These are phyloP conservation scores for Cercospora janseana DNA, from an alignment of 2,329 filamentous ascomycete genomes.

Conservation along the genomic window DNA sequence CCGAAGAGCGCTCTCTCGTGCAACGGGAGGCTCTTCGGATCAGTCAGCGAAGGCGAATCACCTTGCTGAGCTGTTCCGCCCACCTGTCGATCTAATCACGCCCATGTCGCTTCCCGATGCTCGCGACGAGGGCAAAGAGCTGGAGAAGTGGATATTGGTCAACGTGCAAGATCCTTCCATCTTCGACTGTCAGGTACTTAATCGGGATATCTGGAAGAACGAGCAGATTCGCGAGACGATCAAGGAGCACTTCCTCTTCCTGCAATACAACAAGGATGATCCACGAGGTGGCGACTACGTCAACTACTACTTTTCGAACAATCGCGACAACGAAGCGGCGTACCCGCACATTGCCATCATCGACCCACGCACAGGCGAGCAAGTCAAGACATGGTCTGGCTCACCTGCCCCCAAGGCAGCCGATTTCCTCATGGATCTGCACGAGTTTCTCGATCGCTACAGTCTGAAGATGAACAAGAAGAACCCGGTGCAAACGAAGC, in stretches of 20 bases:
- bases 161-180: slow-evolving; percentile 92
- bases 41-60: slow-evolving; percentile 68
- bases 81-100: slow-evolving; percentile 86
- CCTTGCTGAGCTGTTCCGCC: slow-evolving; percentile 87
- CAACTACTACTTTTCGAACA: slow-evolving; percentile 78
- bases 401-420: slow-evolving; percentile 69
- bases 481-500: slow-evolving; percentile 83
- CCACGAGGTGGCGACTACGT: slow-evolving; percentile 75
- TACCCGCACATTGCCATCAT: slow-evolving; percentile 96
- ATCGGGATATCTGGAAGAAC: slow-evolving; percentile 96
- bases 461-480: slow-evolving; percentile 83
- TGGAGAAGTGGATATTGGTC: slow-evolving; percentile 90
- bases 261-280: slow-evolving; percentile 90
- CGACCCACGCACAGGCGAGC: slow-evolving; percentile 91
- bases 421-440: slow-evolving; percentile 87
- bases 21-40: slow-evolving; percentile 65
- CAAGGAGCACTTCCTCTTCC: slow-evolving; percentile 88
- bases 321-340: slow-evolving; percentile 76
- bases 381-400: slow-evolving; percentile 94
- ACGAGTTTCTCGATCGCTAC: slow-evolving; percentile 96
- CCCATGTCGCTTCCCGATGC: slow-evolving; percentile 78
- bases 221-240: slow-evolving; percentile 73
- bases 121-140: slow-evolving; percentile 78
- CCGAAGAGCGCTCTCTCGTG: slow-evolving; percentile 55
- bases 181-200: slow-evolving; percentile 91